These are phyloP conservation scores for Moringa oleifera DNA, from an alignment of 345 rosid species.

Conservation along the genomic window DNA sequence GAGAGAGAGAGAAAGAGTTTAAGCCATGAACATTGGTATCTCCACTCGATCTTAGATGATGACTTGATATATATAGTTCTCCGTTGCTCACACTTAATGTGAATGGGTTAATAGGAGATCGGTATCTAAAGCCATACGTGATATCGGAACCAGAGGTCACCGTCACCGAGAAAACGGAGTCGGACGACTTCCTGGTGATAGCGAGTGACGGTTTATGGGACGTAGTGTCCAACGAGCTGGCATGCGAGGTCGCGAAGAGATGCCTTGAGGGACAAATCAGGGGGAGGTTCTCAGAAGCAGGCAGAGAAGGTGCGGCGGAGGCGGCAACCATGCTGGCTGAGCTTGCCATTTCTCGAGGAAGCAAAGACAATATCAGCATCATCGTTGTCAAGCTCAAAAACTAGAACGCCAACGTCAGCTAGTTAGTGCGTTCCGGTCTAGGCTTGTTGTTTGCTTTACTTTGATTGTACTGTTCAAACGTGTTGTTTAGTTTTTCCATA, in stretches of 20 bases:
- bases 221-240: slow-evolving; percentile 56
- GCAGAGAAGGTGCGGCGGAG: slow-evolving; percentile 25
- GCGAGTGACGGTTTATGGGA: slow-evolving; percentile 88
- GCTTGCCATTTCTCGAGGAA: slow-evolving; percentile 51
- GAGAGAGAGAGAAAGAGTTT: too few species aligned
- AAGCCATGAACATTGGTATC: too few species aligned
- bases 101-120: slow-evolving; percentile 51
- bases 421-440: too few species aligned
- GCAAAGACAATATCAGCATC: slow-evolving; percentile 54
- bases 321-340: slow-evolving; percentile 49
- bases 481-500: too few species aligned
- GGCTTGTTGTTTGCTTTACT: too few species aligned
- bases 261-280: slow-evolving; percentile 44
- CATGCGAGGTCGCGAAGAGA: slow-evolving; percentile 49
- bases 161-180: slow-evolving; percentile 24
- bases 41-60: too few species aligned
- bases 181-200: slow-evolving; percentile 62
- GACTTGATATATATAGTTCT: too few species aligned
- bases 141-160: slow-evolving; percentile 50
- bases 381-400: slow-evolving; percentile 48
- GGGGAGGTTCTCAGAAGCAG: slow-evolving; percentile 2
- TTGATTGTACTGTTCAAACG: too few species aligned
- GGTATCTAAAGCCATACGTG: slow-evolving; percentile 46
- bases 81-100: too few species aligned
- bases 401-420: neutral